Evolutionary conservation across 2,329 filamentous ascomycete species (phyloP).

Genomic region (Exophiala alcalophila): DNA sequence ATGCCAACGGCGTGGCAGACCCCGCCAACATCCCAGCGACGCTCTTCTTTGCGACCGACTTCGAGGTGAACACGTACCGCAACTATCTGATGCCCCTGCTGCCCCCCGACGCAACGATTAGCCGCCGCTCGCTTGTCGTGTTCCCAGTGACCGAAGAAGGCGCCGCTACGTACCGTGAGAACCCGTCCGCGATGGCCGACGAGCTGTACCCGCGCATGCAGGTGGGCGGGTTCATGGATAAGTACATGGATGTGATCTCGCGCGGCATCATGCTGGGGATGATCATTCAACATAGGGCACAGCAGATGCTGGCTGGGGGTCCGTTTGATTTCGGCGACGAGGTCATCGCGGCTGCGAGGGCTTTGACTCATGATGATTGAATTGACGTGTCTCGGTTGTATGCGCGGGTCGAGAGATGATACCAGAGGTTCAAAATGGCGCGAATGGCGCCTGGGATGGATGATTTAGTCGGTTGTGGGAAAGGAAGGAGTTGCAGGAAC

Average conservation of each 20-base stretch:
- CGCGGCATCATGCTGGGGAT: slow-evolving; percentile 12
- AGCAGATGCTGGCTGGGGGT: slow-evolving; percentile 16
- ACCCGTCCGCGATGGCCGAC: slow-evolving; percentile 9
- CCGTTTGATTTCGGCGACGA: slow-evolving; percentile 16
- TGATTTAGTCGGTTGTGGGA: too few species aligned
- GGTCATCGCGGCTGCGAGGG: slow-evolving; percentile 17
- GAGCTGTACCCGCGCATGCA: slow-evolving; percentile 18
- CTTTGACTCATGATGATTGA: slow-evolving; percentile 1
- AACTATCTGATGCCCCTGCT: slow-evolving; percentile 17
- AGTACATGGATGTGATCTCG: slow-evolving; percentile 14
- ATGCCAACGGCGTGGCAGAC: slow-evolving; percentile 5
- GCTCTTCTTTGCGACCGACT: slow-evolving; percentile 17
- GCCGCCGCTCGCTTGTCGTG: slow-evolving; percentile 10
- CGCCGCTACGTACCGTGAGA: slow-evolving; percentile 1
- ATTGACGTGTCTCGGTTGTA: too few species aligned
- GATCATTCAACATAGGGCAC: slow-evolving; percentile 10
- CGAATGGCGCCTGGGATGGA: too few species aligned
- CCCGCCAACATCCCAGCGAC: slow-evolving; percentile 12
- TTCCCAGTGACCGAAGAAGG: background rate
- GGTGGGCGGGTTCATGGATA: slow-evolving; percentile 8
- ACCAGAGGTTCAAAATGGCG: too few species aligned
- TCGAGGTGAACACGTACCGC: slow-evolving; percentile 14
- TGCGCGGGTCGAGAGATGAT: too few species aligned
- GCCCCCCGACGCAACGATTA: slow-evolving; percentile 12
- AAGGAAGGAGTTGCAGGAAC: too few species aligned